A percentile compares a stretch with the other conserved stretches of the same genome.
These are phyloP conservation scores for Metarhizium rileyi DNA, from an alignment of 2,329 filamentous ascomycete species.

Conservation along the genomic window DNA sequence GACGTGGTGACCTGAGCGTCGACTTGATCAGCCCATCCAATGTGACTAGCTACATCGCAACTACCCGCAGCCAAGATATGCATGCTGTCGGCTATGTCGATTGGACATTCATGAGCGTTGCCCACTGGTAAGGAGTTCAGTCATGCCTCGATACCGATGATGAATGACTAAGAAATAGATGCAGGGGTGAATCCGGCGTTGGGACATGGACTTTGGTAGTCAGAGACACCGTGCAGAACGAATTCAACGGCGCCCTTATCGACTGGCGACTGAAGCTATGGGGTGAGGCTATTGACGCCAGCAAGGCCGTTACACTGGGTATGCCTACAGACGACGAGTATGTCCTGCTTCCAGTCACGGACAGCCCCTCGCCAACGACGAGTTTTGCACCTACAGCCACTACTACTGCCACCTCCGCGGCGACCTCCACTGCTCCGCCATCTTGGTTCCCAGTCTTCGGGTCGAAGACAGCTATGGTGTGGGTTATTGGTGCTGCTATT, in stretches of 20 bases:
- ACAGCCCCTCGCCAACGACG: constrained; percentile 25
- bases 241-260: constrained; percentile 64
- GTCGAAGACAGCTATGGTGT: constrained; percentile 76
- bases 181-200: constrained; percentile 74
- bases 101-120: constrained; percentile 99
- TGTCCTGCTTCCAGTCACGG: constrained; percentile 61
- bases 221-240: constrained; percentile 73
- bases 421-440: constrained; percentile 30
- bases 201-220: constrained; percentile 89
- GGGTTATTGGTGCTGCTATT: constrained; percentile 83
- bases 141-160: neutral
- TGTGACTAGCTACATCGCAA: constrained; percentile 74
- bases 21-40: constrained; percentile 80
- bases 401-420: constrained; percentile 13
- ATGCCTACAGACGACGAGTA: constrained; percentile 79
- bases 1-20: constrained; percentile 84
- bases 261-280: constrained; percentile 94
- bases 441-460: constrained; percentile 83
- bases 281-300: constrained; percentile 75
- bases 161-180: constrained; percentile 19
- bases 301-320: constrained; percentile 64
- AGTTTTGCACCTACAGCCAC: neutral
- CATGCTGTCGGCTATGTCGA: constrained; percentile 66
- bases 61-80: constrained; percentile 60
- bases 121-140: constrained; percentile 63